Evolutionary conservation across 345 rosid genomes (phyloP), one percentile per base, ranked within the genome.

Genomic region (Toxicodendron radicans): DNA sequence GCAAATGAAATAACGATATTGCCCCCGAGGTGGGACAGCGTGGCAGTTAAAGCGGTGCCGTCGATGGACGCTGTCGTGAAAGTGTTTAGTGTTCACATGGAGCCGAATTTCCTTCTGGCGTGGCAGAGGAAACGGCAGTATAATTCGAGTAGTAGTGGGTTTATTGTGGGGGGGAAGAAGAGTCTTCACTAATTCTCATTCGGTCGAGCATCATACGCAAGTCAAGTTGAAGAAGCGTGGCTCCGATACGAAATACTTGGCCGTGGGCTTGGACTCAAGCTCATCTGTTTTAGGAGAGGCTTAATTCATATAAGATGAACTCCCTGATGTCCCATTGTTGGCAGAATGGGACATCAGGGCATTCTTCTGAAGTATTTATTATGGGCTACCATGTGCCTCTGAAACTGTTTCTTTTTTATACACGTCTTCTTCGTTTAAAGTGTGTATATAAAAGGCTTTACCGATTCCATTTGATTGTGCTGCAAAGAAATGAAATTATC

Each of bases 81-180:
- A 76, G 95, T 94, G 45, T 92, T 94, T 54, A 92, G 98, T 30
- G 97, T 90, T 35, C 98, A 92, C 46, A 89, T 97, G 8, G 97
- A 92, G 75, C 98, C 98, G 2, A 94, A 94, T 79, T 94, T 88
- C 82, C 92, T 97, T 7, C 81, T 90, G 5, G 93, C 97, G 2
- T 94, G 98, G 98, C 98, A 94, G 77, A 80, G 96, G 78, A 92
- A 94, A 75, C 74, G 95, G 32, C 97, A 94, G 84, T 94, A 90
- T 61, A 90, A 93, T 70, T 89, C 97, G 17, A 90, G 92, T 73
- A 92, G 95, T 35, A 92, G 97, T 62, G 97, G 97, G 33, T 94
- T 92, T 76, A 84, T 92, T 46, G 64, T 92, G 18, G 87, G 86
- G 4, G 4, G 92, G 95, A 38, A 84, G 80, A 83, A 88, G 98